These are phyloP conservation scores for Ulota crispa DNA, from an alignment of 225 moss, liverwort and hornwort genomes.

Conservation along the genomic window DNA sequence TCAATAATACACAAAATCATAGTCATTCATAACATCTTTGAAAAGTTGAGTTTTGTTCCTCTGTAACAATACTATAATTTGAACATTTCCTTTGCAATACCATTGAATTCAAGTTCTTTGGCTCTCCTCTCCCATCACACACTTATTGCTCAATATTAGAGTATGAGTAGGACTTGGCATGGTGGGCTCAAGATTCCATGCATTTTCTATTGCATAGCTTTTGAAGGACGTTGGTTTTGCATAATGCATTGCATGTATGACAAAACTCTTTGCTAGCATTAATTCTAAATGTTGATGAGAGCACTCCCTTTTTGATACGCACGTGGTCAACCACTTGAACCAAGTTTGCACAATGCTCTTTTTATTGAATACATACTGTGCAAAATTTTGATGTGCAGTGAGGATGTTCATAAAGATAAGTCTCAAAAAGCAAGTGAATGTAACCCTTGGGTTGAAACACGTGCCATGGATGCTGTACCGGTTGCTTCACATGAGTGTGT, in stretches of 20 bases:
- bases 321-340: neutral
- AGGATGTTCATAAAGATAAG: conserved; percentile 19
- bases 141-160: neutral
- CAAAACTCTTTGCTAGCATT: neutral
- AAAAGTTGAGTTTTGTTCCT: neutral
- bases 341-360: fast-evolving
- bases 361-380: neutral
- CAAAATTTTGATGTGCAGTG: conserved; percentile 9
- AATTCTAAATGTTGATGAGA: neutral
- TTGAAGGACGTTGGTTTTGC: neutral
- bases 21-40: neutral
- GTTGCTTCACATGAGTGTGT: conserved; percentile 19
- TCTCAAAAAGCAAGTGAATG: conserved; percentile 7
- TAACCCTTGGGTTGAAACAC: conserved; percentile 33
- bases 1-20: neutral
- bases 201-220: neutral
- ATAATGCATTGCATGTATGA: neutral
- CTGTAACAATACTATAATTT: neutral
- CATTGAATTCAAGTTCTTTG: neutral
- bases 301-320: neutral
- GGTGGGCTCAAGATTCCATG: neutral
- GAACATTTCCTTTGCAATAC: neutral
- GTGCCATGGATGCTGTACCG: conserved; percentile 3
- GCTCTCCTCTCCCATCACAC: neutral
- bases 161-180: neutral